Percentiles rank a stretch among this genome's conserved stretches.
These are phyloP conservation scores for Aspergillus saccharolyticus DNA, from an alignment of 495 filamentous ascomycete genomes.

Conservation along the genomic window DNA sequence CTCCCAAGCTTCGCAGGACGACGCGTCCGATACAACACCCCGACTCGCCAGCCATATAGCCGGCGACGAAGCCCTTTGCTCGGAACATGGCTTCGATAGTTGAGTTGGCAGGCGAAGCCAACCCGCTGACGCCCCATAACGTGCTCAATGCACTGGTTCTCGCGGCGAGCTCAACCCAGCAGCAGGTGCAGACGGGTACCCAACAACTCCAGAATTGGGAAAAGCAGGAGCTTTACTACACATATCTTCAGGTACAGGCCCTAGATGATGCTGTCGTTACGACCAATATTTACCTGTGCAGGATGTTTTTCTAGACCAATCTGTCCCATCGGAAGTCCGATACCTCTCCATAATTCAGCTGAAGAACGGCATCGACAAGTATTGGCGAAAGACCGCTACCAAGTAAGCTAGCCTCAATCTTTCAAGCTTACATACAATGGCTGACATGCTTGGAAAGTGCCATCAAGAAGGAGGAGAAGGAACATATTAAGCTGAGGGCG, in stretches of 20 bases:
- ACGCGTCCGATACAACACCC: background rate
- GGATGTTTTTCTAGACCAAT: constrained; percentile 74
- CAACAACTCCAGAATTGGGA: constrained; percentile 88
- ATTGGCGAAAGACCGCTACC: constrained; percentile 73
- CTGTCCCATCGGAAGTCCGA: constrained; percentile 66
- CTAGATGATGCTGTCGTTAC: background rate
- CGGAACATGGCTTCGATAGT: constrained; percentile 39
- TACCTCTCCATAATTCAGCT: constrained; percentile 90
- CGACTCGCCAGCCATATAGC: background rate
- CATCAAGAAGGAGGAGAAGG: constrained; percentile 69
- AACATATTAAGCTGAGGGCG: constrained; percentile 64
- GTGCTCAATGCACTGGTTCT: constrained; percentile 66
- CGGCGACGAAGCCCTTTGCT: background rate
- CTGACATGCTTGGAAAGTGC: constrained; percentile 44
- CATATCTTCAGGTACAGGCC: constrained; percentile 63
- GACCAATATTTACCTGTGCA: constrained; percentile 25
- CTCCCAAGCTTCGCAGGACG: background rate
- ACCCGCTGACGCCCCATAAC: constrained; percentile 58
- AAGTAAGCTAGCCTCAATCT: constrained; percentile 39
- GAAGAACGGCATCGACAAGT: constrained; percentile 92
- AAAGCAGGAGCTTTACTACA: constrained; percentile 65
- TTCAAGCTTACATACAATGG: background rate
- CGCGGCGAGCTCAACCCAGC: constrained; percentile 67
- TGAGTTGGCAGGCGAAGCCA: constrained; percentile 56
- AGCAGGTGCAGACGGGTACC: constrained; percentile 70